A percentile compares a stretch with the other conserved stretches of the same genome.
Conservation (phyloP, 179 eudicot genomes). For the Actinidia chinensis region DNA sequence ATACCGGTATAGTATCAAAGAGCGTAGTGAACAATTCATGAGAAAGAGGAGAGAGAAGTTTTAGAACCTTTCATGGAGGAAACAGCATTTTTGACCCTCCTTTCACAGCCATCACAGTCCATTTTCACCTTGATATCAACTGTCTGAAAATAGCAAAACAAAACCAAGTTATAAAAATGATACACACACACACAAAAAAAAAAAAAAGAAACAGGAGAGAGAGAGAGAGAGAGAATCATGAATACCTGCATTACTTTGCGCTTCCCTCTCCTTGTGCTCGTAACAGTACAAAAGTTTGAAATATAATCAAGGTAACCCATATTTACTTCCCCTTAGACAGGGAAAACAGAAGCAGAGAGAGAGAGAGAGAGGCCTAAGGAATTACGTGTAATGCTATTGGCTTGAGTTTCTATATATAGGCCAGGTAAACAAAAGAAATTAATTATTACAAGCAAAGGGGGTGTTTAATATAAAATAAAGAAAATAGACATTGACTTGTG, state of each 20-base stretch:
- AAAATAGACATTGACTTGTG: neutral
- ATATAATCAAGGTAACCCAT: conserved; percentile 64
- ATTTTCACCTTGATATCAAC: conserved; percentile 45
- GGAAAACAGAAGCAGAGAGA: neutral
- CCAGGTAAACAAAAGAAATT: neutral
- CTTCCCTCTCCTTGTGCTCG: conserved; percentile 39
- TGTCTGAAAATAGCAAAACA: conserved; percentile 31
- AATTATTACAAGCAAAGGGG: neutral
- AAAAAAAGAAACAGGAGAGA: neutral
- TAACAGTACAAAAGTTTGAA: conserved; percentile 43
- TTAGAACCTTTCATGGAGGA: conserved; percentile 45
- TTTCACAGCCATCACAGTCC: conserved; percentile 68
- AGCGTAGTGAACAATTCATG: neutral
- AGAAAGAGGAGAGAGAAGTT: neutral
- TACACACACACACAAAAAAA: neutral
- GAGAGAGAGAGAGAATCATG: neutral
- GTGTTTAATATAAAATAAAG: neutral
- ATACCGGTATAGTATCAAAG: too few relatives aligned
- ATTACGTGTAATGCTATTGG: neutral
- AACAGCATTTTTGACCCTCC: conserved; percentile 50
- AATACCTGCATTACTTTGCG: conserved; percentile 59
- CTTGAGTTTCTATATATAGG: neutral
- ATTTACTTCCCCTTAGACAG: neutral
- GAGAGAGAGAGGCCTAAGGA: neutral
- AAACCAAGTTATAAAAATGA: neutral